These are phyloP conservation scores for Hypoxylon cercidicola DNA, from an alignment of 495 filamentous ascomycete genomes.

Conservation along the genomic window DNA sequence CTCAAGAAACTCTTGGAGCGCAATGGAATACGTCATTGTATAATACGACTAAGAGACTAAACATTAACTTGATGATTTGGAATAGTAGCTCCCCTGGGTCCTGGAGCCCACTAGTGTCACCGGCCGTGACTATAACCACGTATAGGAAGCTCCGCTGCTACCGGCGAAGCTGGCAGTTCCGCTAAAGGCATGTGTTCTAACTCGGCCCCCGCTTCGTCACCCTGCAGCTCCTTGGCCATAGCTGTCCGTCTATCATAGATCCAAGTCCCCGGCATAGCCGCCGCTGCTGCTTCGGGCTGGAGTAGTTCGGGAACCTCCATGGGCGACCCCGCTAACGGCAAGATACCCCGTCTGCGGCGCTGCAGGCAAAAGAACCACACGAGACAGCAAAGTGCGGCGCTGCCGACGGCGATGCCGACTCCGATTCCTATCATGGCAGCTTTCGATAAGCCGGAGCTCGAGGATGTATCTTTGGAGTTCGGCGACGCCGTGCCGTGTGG, in stretches of 20 bases:
- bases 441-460: neutral
- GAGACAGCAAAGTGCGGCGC: neutral
- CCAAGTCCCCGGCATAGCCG: slow-evolving; percentile 1
- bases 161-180: neutral
- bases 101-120: too few species aligned
- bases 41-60: too few species aligned
- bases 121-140: neutral
- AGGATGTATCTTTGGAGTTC: neutral
- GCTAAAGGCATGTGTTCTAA: neutral
- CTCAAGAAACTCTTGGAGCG: too few species aligned
- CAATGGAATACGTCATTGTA: too few species aligned
- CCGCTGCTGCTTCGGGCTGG: neutral
- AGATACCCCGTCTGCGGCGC: neutral
- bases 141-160: neutral
- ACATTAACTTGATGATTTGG: too few species aligned
- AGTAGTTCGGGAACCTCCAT: neutral
- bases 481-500: neutral
- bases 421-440: neutral
- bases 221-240: neutral
- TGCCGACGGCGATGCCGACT: neutral
- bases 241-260: neutral
- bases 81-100: too few species aligned
- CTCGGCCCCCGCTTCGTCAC: neutral
- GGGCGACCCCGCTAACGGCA: neutral
- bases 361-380: neutral